phyloP scores from a whole-genome alignment of 176 grass and related monocot genomes.

The Alopecurus myosuroides region DNA sequence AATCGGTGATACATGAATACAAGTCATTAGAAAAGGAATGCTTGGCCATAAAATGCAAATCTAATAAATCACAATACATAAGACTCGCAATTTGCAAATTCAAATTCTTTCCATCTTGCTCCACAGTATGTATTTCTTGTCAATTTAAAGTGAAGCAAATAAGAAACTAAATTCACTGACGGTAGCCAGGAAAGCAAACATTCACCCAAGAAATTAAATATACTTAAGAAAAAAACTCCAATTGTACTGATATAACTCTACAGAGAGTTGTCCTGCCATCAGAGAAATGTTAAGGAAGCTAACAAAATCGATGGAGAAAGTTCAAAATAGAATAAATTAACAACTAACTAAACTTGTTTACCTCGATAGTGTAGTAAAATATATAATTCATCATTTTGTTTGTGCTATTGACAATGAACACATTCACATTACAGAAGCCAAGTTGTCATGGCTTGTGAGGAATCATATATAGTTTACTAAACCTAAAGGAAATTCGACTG shows the following conservation, averaged over 20 bases:
- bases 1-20: background rate
- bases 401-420: background rate
- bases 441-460: background rate
- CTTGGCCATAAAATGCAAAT: background rate
- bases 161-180: background rate
- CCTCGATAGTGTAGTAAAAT: background rate
- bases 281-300: background rate
- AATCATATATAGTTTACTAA: background rate
- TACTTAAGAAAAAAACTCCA: constrained; percentile 41
- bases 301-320: background rate
- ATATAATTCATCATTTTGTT: background rate
- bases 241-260: constrained; percentile 91
- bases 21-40: background rate
- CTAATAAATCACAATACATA: background rate
- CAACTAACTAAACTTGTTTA: background rate
- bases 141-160: background rate
- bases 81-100: constrained; percentile 86
- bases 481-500: background rate
- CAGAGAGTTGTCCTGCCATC: constrained; percentile 64
- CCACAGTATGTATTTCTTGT: constrained; percentile 79
- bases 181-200: background rate
- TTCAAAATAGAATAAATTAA: background rate
- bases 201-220: background rate
- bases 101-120: constrained; percentile 82
- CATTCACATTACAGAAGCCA: background rate